These are phyloP conservation scores for Isabelozyma pseudorhagii DNA, from an alignment of 805 yeast species.

Conservation along the genomic window DNA sequence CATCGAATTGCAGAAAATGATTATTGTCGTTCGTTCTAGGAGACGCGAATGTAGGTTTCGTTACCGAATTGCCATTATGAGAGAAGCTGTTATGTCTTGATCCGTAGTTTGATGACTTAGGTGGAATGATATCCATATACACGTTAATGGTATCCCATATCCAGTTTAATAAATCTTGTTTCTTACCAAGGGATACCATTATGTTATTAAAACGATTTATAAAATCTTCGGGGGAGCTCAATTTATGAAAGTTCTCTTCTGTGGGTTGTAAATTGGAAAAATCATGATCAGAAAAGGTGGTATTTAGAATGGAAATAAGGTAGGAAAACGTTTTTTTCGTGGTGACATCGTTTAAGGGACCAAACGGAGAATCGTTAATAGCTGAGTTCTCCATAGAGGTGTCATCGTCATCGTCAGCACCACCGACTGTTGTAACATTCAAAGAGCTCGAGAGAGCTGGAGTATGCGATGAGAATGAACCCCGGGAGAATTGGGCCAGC, in stretches of 20 bases:
- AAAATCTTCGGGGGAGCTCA: constrained; percentile 41
- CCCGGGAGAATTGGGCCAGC: constrained; percentile 21
- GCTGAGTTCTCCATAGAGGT: constrained; percentile 9
- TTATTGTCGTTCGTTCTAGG: not conserved
- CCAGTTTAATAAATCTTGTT: constrained; percentile 49
- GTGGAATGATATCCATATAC: constrained; percentile 64
- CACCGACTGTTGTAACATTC: constrained; percentile 6
- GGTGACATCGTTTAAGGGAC: constrained; percentile 82
- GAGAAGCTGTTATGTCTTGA: constrained; percentile 28
- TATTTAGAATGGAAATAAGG: constrained; percentile 83
- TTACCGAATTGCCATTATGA: not conserved
- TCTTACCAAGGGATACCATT: constrained; percentile 49
- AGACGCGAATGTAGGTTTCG: not conserved
- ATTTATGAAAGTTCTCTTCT: constrained; percentile 44
- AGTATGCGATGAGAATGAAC: constrained; percentile 6
- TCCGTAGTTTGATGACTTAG: constrained; percentile 15
- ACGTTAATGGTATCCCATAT: constrained; percentile 86
- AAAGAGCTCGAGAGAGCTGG: constrained; percentile 19
- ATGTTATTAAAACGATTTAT: constrained; percentile 73
- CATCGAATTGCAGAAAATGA: constrained; percentile 21
- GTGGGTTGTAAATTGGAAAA: constrained; percentile 85
- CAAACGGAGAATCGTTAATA: constrained; percentile 71
- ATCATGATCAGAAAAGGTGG: constrained; percentile 95
- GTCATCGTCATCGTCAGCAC: not conserved
- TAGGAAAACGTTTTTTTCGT: constrained; percentile 89